A percentile compares a stretch with the other conserved stretches of the same genome.
phyloP scores from a whole-genome alignment of 2,329 filamentous ascomycete genomes.

The Sclerotinia glacialis region DNA sequence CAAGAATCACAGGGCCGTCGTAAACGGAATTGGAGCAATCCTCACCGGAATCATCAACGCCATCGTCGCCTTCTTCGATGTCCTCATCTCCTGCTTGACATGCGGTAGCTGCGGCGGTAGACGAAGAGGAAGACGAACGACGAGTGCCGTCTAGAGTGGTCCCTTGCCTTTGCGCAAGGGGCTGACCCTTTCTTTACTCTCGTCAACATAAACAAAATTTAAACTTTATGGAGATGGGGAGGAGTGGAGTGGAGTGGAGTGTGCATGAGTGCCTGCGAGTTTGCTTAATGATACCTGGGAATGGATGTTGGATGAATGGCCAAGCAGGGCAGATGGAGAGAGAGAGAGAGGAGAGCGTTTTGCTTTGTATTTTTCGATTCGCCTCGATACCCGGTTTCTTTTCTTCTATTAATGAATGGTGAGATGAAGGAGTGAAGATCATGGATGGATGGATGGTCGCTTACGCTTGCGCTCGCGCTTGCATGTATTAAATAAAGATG shows the following conservation, averaged over 20 bases:
- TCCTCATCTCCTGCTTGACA: constrained; percentile 41
- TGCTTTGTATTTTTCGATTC: constrained; percentile 15
- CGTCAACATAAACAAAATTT: no score
- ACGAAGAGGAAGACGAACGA: constrained; percentile 28
- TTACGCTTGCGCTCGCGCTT: neutral
- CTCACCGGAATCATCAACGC: constrained; percentile 38
- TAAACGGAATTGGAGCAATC: constrained; percentile 50
- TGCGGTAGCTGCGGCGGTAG: constrained; percentile 39
- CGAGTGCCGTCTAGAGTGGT: constrained; percentile 29
- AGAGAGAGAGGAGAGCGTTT: neutral
- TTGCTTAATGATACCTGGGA: constrained; percentile 6
- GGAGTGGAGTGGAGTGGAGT: no score
- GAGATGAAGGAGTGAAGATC: neutral
- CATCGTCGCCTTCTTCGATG: constrained; percentile 39
- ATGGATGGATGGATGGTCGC: neutral
- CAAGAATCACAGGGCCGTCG: constrained; percentile 43
- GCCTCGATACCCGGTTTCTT: constrained; percentile 19
- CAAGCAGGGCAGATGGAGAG: neutral
- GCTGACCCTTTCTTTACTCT: neutral
- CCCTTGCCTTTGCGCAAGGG: constrained; percentile 12
- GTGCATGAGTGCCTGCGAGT: neutral
- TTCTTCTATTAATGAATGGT: constrained; percentile 14
- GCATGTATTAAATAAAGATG: neutral
- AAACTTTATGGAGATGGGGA: neutral
- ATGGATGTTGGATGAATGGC: neutral